phyloP scores from a whole-genome alignment of 768 basidiomycete genomes.

The Sporobolomyces roseus region DNA sequence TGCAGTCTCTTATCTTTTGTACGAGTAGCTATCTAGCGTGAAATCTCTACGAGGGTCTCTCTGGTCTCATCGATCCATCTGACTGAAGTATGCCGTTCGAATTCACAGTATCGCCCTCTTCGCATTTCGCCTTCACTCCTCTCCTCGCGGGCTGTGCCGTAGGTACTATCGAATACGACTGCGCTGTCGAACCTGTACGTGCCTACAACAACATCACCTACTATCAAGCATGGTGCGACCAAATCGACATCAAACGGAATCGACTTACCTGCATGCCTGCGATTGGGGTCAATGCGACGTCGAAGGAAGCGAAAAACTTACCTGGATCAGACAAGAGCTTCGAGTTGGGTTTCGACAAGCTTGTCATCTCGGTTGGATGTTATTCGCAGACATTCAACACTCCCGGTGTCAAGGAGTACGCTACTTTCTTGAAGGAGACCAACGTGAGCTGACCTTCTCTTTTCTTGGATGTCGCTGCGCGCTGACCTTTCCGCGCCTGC shows the following conservation, averaged over 20 bases:
- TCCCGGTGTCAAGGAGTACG: conserved; percentile 64
- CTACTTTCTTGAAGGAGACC: conserved; percentile 76
- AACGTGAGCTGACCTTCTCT: conserved; percentile 43
- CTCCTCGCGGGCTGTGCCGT: conserved; percentile 61
- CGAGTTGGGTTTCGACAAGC: conserved; percentile 67
- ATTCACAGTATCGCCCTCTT: conserved; percentile 33
- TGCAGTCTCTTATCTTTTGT: background rate
- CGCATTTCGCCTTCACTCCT: conserved; percentile 43
- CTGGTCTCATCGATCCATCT: background rate
- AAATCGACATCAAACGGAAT: conserved; percentile 43
- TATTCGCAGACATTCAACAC: conserved; percentile 64
- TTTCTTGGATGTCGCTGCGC: conserved; percentile 50
- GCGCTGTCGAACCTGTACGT: conserved; percentile 72
- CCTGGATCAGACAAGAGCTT: conserved; percentile 51
- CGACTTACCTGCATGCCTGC: conserved; percentile 35
- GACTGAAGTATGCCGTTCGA: background rate
- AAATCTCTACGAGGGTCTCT: background rate
- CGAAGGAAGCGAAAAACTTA: conserved; percentile 1
- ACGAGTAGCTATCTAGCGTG: background rate
- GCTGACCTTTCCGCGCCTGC: conserved; percentile 48
- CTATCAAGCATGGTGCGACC: conserved; percentile 48
- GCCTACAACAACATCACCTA: conserved; percentile 37
- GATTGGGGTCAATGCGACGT: background rate
- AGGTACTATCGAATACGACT: conserved; percentile 77
- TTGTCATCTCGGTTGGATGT: conserved; percentile 74